Base-by-base conservation (phyloP, 495 filamentous ascomycete species). In the Xylaria acuta region DNA sequence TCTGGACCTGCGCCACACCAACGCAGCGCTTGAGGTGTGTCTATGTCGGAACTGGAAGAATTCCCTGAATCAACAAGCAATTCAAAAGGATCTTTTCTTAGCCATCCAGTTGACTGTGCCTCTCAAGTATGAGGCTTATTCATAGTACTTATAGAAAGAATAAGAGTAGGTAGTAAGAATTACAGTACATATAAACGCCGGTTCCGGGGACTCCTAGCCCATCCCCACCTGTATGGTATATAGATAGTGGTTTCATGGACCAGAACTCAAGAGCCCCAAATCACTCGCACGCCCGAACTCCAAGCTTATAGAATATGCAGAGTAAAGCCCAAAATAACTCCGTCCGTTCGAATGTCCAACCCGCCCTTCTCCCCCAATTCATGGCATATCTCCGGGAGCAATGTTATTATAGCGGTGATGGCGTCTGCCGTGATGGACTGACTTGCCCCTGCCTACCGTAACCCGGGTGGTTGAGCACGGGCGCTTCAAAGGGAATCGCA, bases 381-480 rank as follows among this genome's bases (percentile, higher is more conserved):
- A n/a, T 7, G 40, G 36, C 47, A 70, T 63, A 18, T 32, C 45
- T 5, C 66, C 45, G 20, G 16, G 14, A 30, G 20, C 16, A 12
- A 64, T 59, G 6, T 34, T 41, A 25, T 43, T 53, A 34, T 45
- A 22, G 25, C 22, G 69, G 60, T 56, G 58, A 69, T 36, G 67
- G 69, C 45, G 40, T 54, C 20, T 47, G 70, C 40, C 40, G 60
- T 41, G 65, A 30, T 51, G 47, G 53, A 60, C 56, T 47, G 25
- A 25, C 51, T 2, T 59, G 62, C 6, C 72, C 71, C 45, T 78
- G 69, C n/a, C 74, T 69, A 22, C 76, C 79, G 51, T 78, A 78
- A 6, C 79, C 79, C 3, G 78, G 79, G 47, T 81, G 78, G 34
- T 73, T 70, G 14, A 79, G 73, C 32, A 74, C 59, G 1, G 79